Base-by-base conservation (phyloP, 1,139 yeast species). In the Geotrichum citri-aurantii region DNA sequence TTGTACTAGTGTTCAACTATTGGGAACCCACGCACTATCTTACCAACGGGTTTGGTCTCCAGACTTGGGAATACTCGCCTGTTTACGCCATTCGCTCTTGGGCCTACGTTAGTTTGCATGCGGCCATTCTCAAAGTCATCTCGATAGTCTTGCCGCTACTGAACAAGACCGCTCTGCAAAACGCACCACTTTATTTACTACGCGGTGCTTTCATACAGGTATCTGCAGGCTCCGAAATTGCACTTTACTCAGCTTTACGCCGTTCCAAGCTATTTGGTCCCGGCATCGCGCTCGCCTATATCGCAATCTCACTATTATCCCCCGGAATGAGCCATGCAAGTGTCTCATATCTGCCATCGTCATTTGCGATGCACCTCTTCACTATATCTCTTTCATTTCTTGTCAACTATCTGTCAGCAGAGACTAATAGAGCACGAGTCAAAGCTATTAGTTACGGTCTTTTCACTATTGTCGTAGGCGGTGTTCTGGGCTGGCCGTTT, bases 61-160 rank as follows among this genome's bases (percentile, higher is more conserved):
- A 91, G 71, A 92, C 98, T 0, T 92, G 97, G 98, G 98, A 92
- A 69, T 92, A 92, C 71, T 89, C 97, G 0, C 97, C 98, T 0
- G 88, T 81, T 58, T 90, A 82, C 68, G 91, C 96, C 21, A 90
- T 92, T 57, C 76, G 98, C 63, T 88, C 96, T 7, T 92, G 95
- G 83, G 80, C 88, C 0, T 91, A 87, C 66, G 70, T 75, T 3
- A 68, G 66, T 31, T 55, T 73, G 4, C 78, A 76, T 58, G 76
- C 75, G 1, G 47, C 64, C 17, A 62, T 71, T 4, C 60, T 73
- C 23, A 62, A 64, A 37, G 14, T 52, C 27, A 48, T 33, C 11
- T 53, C 24, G n/a, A 60, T 1, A 55, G 53, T 2, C 42, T 29
- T 42, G 33, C 29, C 37, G 23, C 50, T 4, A 47, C 40, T n/a